phyloP scores from a whole-genome alignment of 1,284 basidiomycete species.

The Mycena sp. region DNA sequence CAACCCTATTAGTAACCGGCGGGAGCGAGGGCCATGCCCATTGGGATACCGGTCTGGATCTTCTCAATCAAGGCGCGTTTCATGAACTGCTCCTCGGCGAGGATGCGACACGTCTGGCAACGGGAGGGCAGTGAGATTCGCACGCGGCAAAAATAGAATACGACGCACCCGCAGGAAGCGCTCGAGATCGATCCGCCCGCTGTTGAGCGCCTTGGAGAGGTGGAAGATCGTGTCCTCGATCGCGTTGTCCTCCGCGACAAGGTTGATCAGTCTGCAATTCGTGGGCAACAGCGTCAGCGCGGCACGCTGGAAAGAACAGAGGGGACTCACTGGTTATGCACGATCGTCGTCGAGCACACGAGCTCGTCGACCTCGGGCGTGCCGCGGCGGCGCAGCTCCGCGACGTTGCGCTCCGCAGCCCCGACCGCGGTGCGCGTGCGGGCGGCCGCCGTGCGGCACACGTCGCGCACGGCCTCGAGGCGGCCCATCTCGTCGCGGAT shows the following conservation, averaged over 20 bases:
- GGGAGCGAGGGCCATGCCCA: conserved; percentile 47
- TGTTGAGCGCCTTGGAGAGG: conserved; percentile 91
- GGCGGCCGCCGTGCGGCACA: conserved; percentile 83
- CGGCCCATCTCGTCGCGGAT: conserved; percentile 96
- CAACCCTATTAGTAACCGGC: conserved; percentile 8
- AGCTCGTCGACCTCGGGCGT: conserved; percentile 93
- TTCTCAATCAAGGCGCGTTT: conserved; percentile 91
- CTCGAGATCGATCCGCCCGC: conserved; percentile 92
- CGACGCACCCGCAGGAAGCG: conserved; percentile 85
- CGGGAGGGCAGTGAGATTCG: conserved; percentile 30
- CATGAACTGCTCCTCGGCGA: conserved; percentile 96
- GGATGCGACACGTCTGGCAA: conserved; percentile 79
- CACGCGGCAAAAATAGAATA: conserved; percentile 22
- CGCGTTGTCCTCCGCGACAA: conserved; percentile 98
- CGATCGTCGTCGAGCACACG: conserved; percentile 93
- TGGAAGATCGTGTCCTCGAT: conserved; percentile 99
- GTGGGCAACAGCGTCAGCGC: conserved; percentile 22
- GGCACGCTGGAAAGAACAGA: conserved; percentile 21
- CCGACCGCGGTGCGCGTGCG: conserved; percentile 72
- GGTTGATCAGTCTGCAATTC: conserved; percentile 80
- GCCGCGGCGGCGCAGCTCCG: conserved; percentile 76
- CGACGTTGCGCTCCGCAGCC: conserved; percentile 73
- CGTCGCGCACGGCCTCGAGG: conserved; percentile 93
- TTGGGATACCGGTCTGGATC: conserved; percentile 77
- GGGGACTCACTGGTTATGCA: conserved; percentile 95